These are phyloP conservation scores for Colletotrichum chrysophilum DNA, from an alignment of 2,329 filamentous ascomycete genomes.

Conservation along the genomic window DNA sequence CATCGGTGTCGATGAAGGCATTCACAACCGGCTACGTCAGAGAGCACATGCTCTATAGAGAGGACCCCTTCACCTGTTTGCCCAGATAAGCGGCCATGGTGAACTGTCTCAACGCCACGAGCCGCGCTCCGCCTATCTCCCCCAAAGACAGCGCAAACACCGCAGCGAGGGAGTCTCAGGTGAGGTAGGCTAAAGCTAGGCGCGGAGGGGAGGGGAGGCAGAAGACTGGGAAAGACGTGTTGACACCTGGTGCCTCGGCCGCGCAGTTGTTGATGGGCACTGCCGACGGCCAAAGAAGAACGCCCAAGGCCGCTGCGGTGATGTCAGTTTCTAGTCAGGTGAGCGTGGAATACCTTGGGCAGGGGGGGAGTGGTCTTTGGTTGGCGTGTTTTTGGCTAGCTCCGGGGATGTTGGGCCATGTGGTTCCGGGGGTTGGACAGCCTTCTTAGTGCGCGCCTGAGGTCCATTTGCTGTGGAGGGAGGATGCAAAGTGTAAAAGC, in stretches of 20 bases:
- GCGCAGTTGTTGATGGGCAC: not conserved
- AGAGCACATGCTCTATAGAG: not conserved
- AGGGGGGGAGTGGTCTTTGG: not conserved
- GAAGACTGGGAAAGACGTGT: not conserved
- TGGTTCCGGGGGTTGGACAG: constrained; percentile 1
- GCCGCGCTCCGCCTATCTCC: not conserved
- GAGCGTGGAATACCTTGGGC: not conserved
- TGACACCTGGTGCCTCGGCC: not conserved
- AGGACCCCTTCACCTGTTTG: not conserved
- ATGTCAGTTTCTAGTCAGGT: constrained; percentile 19
- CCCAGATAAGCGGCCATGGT: not conserved
- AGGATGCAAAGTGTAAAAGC: not conserved
- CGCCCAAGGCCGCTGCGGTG: not conserved
- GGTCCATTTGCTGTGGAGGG: not conserved
- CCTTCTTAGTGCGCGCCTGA: not conserved
- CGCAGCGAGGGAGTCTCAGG: not conserved
- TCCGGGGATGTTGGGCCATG: constrained; percentile 10
- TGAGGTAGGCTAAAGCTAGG: not conserved
- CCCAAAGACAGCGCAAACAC: not conserved
- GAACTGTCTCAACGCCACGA: constrained; percentile 17
- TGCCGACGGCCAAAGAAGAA: not conserved
- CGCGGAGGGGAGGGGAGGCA: not conserved
- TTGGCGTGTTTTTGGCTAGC: constrained; percentile 5
- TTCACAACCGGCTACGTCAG: constrained; percentile 8
- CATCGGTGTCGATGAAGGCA: constrained; percentile 5